Conservation (phyloP, 805 yeast species). For the Wickerhamomyces chaumierensis region DNA sequence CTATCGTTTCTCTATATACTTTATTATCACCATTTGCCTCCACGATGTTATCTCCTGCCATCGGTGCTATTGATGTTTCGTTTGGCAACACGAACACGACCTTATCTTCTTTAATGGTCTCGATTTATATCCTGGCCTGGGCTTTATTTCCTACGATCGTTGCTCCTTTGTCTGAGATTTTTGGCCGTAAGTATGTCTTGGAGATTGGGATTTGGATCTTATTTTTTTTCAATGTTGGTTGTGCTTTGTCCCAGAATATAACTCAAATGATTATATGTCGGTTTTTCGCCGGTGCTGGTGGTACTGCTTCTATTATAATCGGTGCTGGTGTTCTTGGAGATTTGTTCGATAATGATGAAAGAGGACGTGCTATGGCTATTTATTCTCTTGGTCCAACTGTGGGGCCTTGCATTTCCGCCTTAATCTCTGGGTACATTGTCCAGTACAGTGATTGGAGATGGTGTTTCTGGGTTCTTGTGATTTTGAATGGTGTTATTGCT, state of each 20-base stretch:
- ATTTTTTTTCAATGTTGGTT: conserved; percentile 40
- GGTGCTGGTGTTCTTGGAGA: conserved; percentile 65
- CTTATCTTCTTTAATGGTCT: conserved; percentile 36
- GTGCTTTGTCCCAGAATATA: conserved; percentile 43
- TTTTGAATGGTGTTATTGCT: conserved; percentile 39
- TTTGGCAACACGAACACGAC: conserved; percentile 31
- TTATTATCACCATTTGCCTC: conserved; percentile 53
- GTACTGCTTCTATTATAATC: conserved; percentile 55
- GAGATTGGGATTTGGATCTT: conserved; percentile 38
- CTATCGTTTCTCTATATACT: conserved; percentile 41
- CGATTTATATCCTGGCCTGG: conserved; percentile 55
- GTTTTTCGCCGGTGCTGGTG: conserved; percentile 55
- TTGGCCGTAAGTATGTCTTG: conserved; percentile 44
- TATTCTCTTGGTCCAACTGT: conserved; percentile 38
- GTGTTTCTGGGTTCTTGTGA: conserved; percentile 49
- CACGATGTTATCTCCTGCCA: conserved; percentile 52
- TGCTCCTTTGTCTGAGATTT: conserved; percentile 52
- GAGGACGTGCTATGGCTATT: conserved; percentile 46
- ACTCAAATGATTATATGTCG: conserved; percentile 48
- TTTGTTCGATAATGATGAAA: conserved; percentile 36
- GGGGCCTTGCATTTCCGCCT: conserved; percentile 54
- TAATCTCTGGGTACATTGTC: conserved; percentile 45
- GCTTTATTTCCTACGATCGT: conserved; percentile 49
- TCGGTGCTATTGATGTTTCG: conserved; percentile 32
- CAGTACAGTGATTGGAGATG: conserved; percentile 46